These are phyloP conservation scores for Sporisorium graminicola DNA, from an alignment of 1,284 basidiomycete genomes.

Conservation along the genomic window DNA sequence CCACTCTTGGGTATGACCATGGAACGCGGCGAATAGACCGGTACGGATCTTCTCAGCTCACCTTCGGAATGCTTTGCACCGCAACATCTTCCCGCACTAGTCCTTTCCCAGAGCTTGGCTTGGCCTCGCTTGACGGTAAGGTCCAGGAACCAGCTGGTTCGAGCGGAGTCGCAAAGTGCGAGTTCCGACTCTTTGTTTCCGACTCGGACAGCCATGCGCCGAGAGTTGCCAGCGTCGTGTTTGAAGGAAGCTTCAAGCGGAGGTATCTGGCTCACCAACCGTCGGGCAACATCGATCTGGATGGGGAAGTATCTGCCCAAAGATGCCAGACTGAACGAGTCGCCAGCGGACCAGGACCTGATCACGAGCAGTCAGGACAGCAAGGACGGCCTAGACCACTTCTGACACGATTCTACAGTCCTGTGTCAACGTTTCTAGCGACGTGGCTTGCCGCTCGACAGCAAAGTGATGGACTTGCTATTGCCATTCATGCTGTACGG, in stretches of 20 bases:
- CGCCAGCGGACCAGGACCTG: too few species aligned
- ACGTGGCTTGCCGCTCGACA: too few species aligned
- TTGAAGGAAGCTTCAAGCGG: not conserved
- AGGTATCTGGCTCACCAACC: not conserved
- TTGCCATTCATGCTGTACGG: too few species aligned
- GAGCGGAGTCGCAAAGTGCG: not conserved
- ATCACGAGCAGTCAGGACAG: too few species aligned
- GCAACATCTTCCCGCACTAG: too few species aligned
- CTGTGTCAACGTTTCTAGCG: too few species aligned
- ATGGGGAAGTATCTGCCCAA: not conserved
- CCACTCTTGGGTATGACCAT: not conserved
- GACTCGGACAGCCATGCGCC: conserved; percentile 8
- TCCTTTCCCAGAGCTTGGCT: too few species aligned
- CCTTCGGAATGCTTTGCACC: not conserved
- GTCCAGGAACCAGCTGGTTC: not conserved
- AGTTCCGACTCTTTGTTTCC: not conserved
- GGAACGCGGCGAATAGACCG: conserved; percentile 4
- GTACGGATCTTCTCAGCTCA: not conserved
- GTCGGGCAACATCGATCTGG: not conserved
- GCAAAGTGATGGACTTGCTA: too few species aligned
- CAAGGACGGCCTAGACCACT: too few species aligned
- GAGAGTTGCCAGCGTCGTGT: not conserved
- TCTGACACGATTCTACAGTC: too few species aligned
- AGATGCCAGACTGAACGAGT: not conserved
- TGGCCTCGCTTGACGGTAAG: too few species aligned